phyloP scores from a whole-genome alignment of 129 eudicot genomes.

The Flaveria trinervia region DNA sequence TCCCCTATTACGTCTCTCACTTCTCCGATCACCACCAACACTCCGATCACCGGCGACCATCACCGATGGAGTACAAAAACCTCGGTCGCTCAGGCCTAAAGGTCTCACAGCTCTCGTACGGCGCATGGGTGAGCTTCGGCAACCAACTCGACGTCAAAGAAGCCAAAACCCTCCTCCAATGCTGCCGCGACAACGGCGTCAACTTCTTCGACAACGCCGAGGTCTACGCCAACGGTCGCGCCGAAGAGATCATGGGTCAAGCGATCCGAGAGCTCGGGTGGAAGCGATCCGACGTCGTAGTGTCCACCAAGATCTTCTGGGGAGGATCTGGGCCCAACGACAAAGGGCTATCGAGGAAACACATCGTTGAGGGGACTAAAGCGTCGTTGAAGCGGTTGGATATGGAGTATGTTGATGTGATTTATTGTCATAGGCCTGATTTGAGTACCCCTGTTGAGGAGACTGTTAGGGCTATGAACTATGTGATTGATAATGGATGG shows the following conservation, averaged over 20 bases:
- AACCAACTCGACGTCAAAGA: conserved; percentile 91
- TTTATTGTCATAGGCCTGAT: conserved; percentile 88
- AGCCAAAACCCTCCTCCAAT: conserved; percentile 83
- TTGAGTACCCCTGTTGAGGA: conserved; percentile 76
- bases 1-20: too few relatives aligned
- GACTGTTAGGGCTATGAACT: conserved; percentile 95
- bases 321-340: conserved; percentile 95
- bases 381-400: conserved; percentile 72
- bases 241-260: conserved; percentile 96
- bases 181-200: conserved; percentile 88
- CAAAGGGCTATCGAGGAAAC: conserved; percentile 79
- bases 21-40: too few relatives aligned
- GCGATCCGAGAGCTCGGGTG: conserved; percentile 90
- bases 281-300: conserved; percentile 80
- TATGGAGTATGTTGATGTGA: conserved; percentile 80
- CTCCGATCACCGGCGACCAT: too few relatives aligned
- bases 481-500: conserved; percentile 90
- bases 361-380: conserved; percentile 71
- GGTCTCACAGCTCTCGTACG: conserved; percentile 82
- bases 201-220: conserved; percentile 98
- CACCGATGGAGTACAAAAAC: conserved; percentile 76
- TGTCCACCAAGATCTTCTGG: conserved; percentile 96
- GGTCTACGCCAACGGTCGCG: conserved; percentile 95
- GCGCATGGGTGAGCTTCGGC: conserved; percentile 97
- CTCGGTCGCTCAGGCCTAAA: conserved; percentile 82